Base-by-base conservation (phyloP, 2,329 filamentous ascomycete species). In the Claviceps sorghi region DNA sequence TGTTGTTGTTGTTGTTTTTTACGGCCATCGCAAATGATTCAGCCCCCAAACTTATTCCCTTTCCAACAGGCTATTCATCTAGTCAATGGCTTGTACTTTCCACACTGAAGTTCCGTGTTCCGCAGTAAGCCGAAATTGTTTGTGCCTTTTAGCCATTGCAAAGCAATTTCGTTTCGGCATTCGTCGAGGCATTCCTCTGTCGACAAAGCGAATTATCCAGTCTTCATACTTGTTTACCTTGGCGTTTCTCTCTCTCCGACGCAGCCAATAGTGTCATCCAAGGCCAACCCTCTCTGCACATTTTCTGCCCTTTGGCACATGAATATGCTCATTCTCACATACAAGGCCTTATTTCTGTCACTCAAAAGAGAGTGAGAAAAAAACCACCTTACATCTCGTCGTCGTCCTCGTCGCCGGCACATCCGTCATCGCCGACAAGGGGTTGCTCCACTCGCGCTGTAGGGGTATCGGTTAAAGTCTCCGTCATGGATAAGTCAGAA, bases 391-490 rank as follows among this genome's bases (percentile, higher is more conserved):
- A 53, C 49, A 53, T 22, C 21, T 53, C 44, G 10, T 53, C 44
- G 3, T 22, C 40, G n/a, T 52, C 50, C 9, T 52, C 50, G n/a
- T n/a, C 46, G 17, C 30, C 36, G n/a, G 41, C 48, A 22, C 48
- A 30, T 10, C 22, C 45, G 4, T 30, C 34, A 32, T 34, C 46
- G 15, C 42, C 54, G 17, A 50, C 49, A 32, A 49, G 13, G 4
- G 34, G 19, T 34, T 45, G 49, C 26, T 50, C 46, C 34, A 19
- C 42, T 38, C 44, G 57, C 58, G 44, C 54, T 52, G 11, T 58
- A 7, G 34, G 9, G 48, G 40, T 58, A 59, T 26, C 55, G 53
- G 34, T 60, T 60, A 62, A 58, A 43, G 10, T 46, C 45, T 51
- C 52, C 30, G 40, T 53, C 42, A 46, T 15, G 6, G 49, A 46